phyloP scores from a whole-genome alignment of 306 rosid species.

The Trifolium repens region DNA sequence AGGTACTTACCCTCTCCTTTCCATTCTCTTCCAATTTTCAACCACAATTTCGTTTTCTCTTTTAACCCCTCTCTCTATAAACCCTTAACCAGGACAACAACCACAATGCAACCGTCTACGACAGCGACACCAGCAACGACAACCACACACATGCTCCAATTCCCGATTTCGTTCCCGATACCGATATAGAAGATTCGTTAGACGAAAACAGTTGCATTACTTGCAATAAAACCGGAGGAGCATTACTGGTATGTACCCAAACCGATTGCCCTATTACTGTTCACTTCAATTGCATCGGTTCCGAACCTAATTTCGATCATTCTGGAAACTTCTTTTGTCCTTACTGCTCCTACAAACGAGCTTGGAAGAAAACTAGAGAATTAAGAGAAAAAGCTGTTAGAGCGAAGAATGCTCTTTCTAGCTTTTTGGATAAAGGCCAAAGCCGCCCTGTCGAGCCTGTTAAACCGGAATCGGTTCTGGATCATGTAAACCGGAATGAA shows the following conservation, averaged over 20 bases:
- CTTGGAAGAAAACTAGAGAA: constrained; percentile 31
- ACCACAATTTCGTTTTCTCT: not conserved
- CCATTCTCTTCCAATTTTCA: not conserved
- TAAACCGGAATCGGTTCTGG: not conserved
- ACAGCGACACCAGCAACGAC: not conserved
- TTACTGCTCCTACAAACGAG: constrained; percentile 62
- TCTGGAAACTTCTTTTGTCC: constrained; percentile 68
- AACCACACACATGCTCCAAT: not conserved
- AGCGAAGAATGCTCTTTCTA: constrained; percentile 54
- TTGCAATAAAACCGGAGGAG: constrained; percentile 50
- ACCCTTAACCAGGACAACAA: constrained; percentile 15
- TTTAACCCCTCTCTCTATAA: constrained; percentile 7
- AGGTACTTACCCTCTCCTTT: constrained; percentile 6
- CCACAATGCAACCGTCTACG: not conserved
- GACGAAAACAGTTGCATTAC: constrained; percentile 50
- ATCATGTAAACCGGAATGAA: constrained; percentile 3
- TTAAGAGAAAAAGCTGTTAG: constrained; percentile 47
- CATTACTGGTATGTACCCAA: constrained; percentile 55
- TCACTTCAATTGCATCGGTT: constrained; percentile 60
- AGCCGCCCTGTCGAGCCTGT: not conserved
- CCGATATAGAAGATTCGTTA: constrained; percentile 29
- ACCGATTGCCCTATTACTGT: constrained; percentile 59
- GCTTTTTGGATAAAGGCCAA: constrained; percentile 45
- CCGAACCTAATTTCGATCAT: constrained; percentile 61
- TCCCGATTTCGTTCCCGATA: not conserved